Conservation (phyloP, 2,329 filamentous ascomycete species). For the Chalaropsis ovoidea region DNA sequence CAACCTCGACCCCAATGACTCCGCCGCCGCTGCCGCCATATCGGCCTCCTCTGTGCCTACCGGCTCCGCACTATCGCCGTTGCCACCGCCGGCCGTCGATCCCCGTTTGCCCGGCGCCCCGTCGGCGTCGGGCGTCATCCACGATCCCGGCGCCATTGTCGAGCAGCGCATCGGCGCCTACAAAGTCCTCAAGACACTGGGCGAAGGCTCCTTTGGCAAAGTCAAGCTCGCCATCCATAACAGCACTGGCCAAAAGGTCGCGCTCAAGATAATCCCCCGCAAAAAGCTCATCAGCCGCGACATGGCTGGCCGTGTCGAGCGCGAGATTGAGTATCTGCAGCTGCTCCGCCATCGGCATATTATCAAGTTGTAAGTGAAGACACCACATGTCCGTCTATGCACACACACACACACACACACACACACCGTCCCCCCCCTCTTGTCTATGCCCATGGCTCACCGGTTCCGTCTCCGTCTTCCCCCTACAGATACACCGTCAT, state of each 20-base stretch:
- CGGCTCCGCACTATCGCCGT: not conserved
- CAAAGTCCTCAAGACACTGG: conserved; percentile 77
- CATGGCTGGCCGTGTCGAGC: conserved; percentile 94
- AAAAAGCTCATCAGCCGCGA: conserved; percentile 94
- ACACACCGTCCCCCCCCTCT: not conserved
- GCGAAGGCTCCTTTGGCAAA: conserved; percentile 96
- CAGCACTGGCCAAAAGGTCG: conserved; percentile 87
- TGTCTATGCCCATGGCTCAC: not conserved
- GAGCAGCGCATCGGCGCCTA: conserved; percentile 88
- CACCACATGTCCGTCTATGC: not conserved
- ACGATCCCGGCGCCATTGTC: conserved; percentile 39
- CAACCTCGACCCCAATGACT: conserved; percentile 21
- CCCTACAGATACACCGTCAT: conserved; percentile 76
- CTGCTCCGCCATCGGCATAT: conserved; percentile 93
- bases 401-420: not conserved
- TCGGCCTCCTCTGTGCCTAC: conserved; percentile 1
- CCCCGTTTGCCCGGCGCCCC: conserved; percentile 31
- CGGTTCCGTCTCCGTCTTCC: not conserved
- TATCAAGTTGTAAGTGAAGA: conserved; percentile 72
- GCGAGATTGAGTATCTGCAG: conserved; percentile 97
- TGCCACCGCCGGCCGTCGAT: conserved; percentile 27
- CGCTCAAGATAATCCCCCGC: conserved; percentile 92
- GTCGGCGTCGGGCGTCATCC: conserved; percentile 28
- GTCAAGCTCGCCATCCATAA: conserved; percentile 93
- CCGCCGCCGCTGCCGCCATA: conserved; percentile 24